These are phyloP conservation scores for Gloeostereum incarnatum DNA, from an alignment of 768 basidiomycete genomes.

Conservation along the genomic window DNA sequence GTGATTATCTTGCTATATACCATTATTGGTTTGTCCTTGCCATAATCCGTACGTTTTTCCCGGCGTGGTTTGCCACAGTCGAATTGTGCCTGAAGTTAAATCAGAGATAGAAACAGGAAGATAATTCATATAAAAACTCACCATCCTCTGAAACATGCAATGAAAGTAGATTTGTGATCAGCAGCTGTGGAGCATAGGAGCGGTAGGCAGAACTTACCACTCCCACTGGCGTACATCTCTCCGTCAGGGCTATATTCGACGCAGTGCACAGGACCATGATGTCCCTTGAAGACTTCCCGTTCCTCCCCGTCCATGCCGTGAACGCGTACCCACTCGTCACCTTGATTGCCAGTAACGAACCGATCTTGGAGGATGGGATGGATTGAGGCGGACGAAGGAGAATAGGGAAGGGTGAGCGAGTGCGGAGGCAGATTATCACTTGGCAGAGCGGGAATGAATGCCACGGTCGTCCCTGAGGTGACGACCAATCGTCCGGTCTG, in stretches of 20 bases:
- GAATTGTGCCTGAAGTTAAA: constrained; percentile 66
- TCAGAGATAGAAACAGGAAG: constrained; percentile 1
- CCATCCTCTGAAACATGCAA: constrained; percentile 55
- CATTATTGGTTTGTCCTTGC: constrained; percentile 52
- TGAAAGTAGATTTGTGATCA: constrained; percentile 11
- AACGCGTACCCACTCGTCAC: constrained; percentile 95
- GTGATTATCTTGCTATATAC: too few relatives aligned
- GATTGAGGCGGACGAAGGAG: constrained; percentile 90
- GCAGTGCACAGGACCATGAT: constrained; percentile 95
- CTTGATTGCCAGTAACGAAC: constrained; percentile 84
- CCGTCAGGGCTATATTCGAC: constrained; percentile 94
- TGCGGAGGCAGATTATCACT: constrained; percentile 57
- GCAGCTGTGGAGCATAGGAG: constrained; percentile 5
- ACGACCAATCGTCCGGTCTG: constrained; percentile 80
- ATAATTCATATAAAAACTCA: constrained; percentile 28
- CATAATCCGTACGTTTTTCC: constrained; percentile 89
- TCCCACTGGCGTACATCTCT: constrained; percentile 95
- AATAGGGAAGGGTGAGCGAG: constrained; percentile 71
- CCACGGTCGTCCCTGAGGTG: constrained; percentile 86
- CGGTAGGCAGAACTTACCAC: constrained; percentile 52
- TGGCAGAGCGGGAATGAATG: constrained; percentile 77
- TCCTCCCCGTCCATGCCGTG: constrained; percentile 90
- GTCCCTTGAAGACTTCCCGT: constrained; percentile 86
- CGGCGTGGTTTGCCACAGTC: constrained; percentile 95
- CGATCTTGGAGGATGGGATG: constrained; percentile 84